phyloP scores from a whole-genome alignment of 805 yeast species.

The Cyberlindnera mississippiensis region DNA sequence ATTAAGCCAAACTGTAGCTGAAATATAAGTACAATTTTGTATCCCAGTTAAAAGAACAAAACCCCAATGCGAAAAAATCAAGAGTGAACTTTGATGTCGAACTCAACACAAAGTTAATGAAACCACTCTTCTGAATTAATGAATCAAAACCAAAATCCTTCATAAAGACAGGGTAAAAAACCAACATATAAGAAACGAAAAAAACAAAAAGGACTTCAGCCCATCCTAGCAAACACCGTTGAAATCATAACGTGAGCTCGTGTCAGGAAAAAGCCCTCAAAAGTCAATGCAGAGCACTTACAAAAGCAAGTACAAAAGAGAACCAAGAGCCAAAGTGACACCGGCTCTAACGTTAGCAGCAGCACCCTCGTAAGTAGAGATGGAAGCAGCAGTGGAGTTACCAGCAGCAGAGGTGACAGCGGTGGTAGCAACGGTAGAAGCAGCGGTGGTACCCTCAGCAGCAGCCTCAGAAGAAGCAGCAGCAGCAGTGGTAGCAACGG shows the following conservation, averaged over 20 bases:
- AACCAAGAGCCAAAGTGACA: constrained; percentile 28
- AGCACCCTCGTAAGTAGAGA: constrained; percentile 18
- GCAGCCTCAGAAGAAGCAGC: constrained; percentile 9
- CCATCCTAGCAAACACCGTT: neutral
- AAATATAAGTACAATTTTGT: constrained; percentile 3
- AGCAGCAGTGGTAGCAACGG: constrained; percentile 9
- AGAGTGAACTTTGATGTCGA: neutral
- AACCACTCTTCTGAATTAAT: neutral
- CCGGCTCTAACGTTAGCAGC: constrained; percentile 25
- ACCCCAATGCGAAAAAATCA: constrained; percentile 4
- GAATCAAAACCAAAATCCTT: neutral
- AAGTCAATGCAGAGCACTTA: constrained; percentile 14
- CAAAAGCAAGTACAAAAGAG: constrained; percentile 29
- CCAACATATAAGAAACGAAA: neutral
- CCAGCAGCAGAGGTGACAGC: constrained; percentile 3
- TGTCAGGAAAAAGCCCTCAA: constrained; percentile 3
- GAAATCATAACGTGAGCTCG: constrained; percentile 7
- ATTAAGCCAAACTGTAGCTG: constrained; percentile 6
- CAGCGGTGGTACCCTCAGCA: constrained; percentile 5
- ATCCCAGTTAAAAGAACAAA: constrained; percentile 2
- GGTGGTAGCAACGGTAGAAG: constrained; percentile 8
- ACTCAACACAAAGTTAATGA: neutral
- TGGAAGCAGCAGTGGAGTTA: constrained; percentile 4
- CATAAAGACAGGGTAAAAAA: neutral
- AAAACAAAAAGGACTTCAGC: neutral